A percentile compares a stretch with the other conserved stretches of the same genome.
These are phyloP conservation scores for Picochlorum sp. DNA, from an alignment of 139 green algal genomes.

Conservation along the genomic window DNA sequence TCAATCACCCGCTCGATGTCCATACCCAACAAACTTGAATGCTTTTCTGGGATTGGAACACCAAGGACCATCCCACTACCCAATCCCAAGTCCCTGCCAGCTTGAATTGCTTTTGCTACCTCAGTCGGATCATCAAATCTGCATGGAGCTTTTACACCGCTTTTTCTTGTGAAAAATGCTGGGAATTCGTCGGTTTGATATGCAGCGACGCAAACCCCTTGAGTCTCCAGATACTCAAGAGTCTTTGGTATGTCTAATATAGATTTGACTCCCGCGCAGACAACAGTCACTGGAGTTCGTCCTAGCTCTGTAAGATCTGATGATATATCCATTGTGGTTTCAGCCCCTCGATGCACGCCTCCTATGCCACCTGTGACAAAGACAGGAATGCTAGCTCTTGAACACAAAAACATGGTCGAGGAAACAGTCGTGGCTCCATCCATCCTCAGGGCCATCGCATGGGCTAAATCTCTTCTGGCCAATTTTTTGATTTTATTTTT, in stretches of 20 bases:
- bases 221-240: conserved; percentile 87
- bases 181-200: conserved; percentile 83
- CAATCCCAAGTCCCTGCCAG: conserved; percentile 29
- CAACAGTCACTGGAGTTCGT: conserved; percentile 76
- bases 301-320: conserved; percentile 85
- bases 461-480: conserved; percentile 71
- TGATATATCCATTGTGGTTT: conserved; percentile 77
- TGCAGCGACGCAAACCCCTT: conserved; percentile 81
- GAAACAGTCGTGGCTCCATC: conserved; percentile 92
- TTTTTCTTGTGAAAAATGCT: conserved; percentile 82
- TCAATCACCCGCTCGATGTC: no score
- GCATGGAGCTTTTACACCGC: conserved; percentile 46
- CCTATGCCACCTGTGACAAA: conserved; percentile 78
- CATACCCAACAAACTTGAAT: no score
- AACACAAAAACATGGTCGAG: conserved; percentile 84
- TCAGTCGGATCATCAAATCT: conserved; percentile 46
- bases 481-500: conserved; percentile 50
- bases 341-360: conserved; percentile 67
- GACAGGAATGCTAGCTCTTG: conserved; percentile 60
- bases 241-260: conserved; percentile 94
- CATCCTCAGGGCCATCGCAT: conserved; percentile 37
- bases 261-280: conserved; percentile 94
- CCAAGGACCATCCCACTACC: conserved; percentile 55
- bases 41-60: conserved; percentile 83
- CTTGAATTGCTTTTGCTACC: conserved; percentile 46